Evolutionary conservation across 208 protist species (phyloP).

Genomic region (Leishmania tropica): DNA sequence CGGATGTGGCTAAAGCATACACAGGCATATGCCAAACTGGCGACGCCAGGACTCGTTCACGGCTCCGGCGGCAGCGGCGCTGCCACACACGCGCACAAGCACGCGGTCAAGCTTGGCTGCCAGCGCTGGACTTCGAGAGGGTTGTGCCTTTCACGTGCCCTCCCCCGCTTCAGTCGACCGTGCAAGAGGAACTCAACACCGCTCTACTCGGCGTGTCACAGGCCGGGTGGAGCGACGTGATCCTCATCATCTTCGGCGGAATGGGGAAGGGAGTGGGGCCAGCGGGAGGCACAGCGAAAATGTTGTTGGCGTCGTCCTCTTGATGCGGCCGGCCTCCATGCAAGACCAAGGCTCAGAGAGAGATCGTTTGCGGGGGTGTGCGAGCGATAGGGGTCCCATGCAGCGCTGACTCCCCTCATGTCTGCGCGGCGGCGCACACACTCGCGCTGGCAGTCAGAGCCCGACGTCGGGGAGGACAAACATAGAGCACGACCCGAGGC

Average conservation of each 20-base stretch:
- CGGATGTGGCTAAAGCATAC: not conserved
- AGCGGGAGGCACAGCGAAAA: too few species aligned
- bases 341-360: not conserved
- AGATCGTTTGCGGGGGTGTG: not conserved
- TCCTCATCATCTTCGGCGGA: too few species aligned
- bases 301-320: not conserved
- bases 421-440: not conserved
- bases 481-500: not conserved
- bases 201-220: too few species aligned
- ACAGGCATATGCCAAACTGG: not conserved
- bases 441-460: not conserved
- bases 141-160: not conserved
- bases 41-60: not conserved
- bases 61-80: not conserved
- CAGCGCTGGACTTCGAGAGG: not conserved
- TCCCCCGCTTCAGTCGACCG: not conserved
- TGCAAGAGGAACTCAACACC: not conserved
- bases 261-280: too few species aligned
- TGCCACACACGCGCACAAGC: too few species aligned
- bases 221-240: too few species aligned
- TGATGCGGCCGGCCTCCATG: not conserved
- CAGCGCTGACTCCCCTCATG: not conserved
- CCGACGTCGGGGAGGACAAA: not conserved
- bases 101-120: not conserved
- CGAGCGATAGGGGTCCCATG: not conserved